phyloP scores from a whole-genome alignment of 805 yeast species.

The Blastobotrys americana region DNA sequence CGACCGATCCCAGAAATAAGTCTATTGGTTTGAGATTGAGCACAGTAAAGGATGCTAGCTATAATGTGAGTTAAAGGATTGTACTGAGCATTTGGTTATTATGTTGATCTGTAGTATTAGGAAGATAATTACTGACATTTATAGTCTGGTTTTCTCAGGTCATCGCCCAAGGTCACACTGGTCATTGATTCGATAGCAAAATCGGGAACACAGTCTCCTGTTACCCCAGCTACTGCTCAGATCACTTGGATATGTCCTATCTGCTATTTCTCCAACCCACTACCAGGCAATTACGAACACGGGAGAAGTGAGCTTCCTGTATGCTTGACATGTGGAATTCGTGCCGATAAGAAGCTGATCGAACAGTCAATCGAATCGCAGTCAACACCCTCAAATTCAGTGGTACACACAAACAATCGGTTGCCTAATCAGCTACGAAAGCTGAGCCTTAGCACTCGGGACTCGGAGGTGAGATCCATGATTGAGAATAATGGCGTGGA shows the following conservation, averaged over 20 bases:
- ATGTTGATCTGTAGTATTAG: too few relatives aligned
- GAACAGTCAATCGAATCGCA: slow-evolving; percentile 26
- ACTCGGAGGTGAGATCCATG: background rate
- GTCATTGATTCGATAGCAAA: slow-evolving; percentile 25
- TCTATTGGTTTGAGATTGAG: slow-evolving; percentile 44
- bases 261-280: slow-evolving; percentile 61
- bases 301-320: slow-evolving; percentile 33
- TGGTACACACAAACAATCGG: background rate
- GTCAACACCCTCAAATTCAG: background rate
- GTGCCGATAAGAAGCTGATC: slow-evolving; percentile 34
- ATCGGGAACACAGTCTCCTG: slow-evolving; percentile 6
- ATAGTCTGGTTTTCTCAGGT: slow-evolving; percentile 51
- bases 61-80: slow-evolving; percentile 25
- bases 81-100: too few relatives aligned
- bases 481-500: background rate
- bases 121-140: slow-evolving; percentile 27
- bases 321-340: slow-evolving; percentile 61
- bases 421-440: background rate
- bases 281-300: slow-evolving; percentile 30
- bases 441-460: slow-evolving; percentile 1
- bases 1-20: slow-evolving; percentile 32
- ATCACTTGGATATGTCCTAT: slow-evolving; percentile 80
- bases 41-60: slow-evolving; percentile 37
- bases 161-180: slow-evolving; percentile 69
- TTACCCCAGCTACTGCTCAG: slow-evolving; percentile 4